phyloP scores from a whole-genome alignment of 2,329 filamentous ascomycete species.

The Fusarium chlamydosporum region DNA sequence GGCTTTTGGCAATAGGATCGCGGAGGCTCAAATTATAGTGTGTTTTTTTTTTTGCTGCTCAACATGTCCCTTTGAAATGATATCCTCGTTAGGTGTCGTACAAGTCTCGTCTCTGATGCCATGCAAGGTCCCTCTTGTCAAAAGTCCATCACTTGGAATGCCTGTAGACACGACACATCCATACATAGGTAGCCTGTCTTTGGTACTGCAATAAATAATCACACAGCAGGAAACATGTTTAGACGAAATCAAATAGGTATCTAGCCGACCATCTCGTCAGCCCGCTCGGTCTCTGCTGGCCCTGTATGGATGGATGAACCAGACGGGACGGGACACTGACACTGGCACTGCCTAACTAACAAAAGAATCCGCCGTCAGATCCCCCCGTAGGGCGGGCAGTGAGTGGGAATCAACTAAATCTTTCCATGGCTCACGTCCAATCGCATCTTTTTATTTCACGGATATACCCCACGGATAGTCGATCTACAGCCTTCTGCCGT shows the following conservation, averaged over 20 bases:
- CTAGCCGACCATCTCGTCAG: neutral
- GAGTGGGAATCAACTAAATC: conserved; percentile 10
- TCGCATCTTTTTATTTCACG: conserved; percentile 22
- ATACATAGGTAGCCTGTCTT: too few relatives aligned
- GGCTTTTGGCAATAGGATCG: conserved; percentile 11
- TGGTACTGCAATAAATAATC: neutral
- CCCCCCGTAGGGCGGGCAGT: conserved; percentile 20
- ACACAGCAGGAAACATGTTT: too few relatives aligned
- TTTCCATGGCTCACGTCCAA: conserved; percentile 13
- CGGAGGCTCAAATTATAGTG: conserved; percentile 12
- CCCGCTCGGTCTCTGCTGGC: neutral
- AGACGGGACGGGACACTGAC: conserved; percentile 1
- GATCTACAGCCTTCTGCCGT: conserved; percentile 20
- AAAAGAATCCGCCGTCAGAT: neutral
- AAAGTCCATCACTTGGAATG: neutral
- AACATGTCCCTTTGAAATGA: neutral
- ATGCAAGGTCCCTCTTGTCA: conserved; percentile 1
- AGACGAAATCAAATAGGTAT: neutral
- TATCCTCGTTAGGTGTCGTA: neutral
- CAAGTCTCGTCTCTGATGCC: neutral
- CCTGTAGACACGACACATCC: too few relatives aligned
- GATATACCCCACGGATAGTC: conserved; percentile 13
- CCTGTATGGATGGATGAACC: neutral
- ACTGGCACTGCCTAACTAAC: neutral
- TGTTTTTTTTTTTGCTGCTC: neutral